Evolutionary conservation across 2,329 filamentous ascomycete species (phyloP).

Genomic region (Arthrobotrys conoides): DNA sequence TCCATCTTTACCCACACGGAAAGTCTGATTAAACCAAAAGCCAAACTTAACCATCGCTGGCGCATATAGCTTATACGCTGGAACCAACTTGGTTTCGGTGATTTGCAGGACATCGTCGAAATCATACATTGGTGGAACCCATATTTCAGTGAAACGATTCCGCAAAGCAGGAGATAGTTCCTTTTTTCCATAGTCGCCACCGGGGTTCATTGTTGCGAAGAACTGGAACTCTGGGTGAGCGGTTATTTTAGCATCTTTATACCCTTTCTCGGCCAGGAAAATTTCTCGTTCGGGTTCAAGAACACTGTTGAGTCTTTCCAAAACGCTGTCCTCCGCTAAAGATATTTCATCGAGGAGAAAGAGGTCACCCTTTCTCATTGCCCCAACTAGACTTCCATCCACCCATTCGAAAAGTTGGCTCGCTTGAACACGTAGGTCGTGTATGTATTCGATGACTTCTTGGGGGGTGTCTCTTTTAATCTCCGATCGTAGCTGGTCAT

Average conservation of each 20-base stretch:
- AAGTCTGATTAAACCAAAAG: slow-evolving; percentile 89
- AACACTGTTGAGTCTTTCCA: slow-evolving; percentile 96
- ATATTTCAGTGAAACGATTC: slow-evolving; percentile 98
- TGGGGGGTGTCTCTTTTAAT: slow-evolving; percentile 70
- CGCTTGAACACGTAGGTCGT: slow-evolving; percentile 73
- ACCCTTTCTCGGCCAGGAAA: slow-evolving; percentile 92
- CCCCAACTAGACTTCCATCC: slow-evolving; percentile 91
- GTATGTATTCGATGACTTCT: slow-evolving; percentile 69
- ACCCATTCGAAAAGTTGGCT: slow-evolving; percentile 96
- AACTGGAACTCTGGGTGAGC: slow-evolving; percentile 90
- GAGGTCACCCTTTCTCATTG: slow-evolving; percentile 89
- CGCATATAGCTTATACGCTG: slow-evolving; percentile 73
- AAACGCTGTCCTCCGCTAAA: slow-evolving; percentile 94
- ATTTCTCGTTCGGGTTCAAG: slow-evolving; percentile 89
- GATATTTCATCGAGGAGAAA: slow-evolving; percentile 99
- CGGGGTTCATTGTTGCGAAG: slow-evolving; percentile 98
- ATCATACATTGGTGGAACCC: slow-evolving; percentile 91
- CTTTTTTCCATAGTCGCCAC: slow-evolving; percentile 97
- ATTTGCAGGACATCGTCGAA: slow-evolving; percentile 90
- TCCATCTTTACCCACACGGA: slow-evolving; percentile 80
- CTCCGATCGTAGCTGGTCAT: slow-evolving; percentile 71
- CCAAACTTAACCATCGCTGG: slow-evolving; percentile 85
- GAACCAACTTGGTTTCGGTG: slow-evolving; percentile 79
- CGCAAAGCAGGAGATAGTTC: slow-evolving; percentile 94
- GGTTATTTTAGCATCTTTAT: slow-evolving; percentile 82